A percentile compares a stretch with the other conserved stretches of the same genome.
Conservation (phyloP, 441 rosid genomes). For the Gossypium laxum region DNA sequence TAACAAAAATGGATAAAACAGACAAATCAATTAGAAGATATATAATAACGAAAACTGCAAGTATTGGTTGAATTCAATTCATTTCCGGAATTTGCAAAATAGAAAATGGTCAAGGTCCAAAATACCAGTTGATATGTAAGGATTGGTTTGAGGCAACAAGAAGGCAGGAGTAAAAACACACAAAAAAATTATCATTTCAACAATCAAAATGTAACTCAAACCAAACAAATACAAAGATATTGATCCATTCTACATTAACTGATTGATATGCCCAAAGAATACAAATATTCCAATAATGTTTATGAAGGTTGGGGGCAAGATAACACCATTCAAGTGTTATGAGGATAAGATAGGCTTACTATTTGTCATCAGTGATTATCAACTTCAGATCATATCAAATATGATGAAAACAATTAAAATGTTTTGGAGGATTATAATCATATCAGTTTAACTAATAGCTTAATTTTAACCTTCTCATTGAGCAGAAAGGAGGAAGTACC, state of each 20-base stretch:
- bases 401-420: no score
- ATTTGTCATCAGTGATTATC: background rate
- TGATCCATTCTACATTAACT: background rate
- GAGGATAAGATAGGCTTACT: background rate
- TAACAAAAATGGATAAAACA: background rate
- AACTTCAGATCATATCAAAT: background rate
- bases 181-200: background rate
- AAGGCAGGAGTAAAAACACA: background rate
- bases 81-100: background rate
- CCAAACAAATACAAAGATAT: background rate
- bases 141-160: background rate
- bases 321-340: background rate
- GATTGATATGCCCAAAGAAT: background rate
- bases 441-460: background rate
- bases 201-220: background rate
- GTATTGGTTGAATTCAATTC: background rate
- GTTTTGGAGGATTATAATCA: background rate
- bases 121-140: background rate
- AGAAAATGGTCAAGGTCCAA: background rate
- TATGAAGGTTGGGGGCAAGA: background rate
- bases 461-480: background rate
- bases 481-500: background rate
- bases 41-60: background rate
- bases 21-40: background rate
- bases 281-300: background rate